Conservation (phyloP, 345 rosid genomes). For the Eucalyptus leucophloia region DNA sequence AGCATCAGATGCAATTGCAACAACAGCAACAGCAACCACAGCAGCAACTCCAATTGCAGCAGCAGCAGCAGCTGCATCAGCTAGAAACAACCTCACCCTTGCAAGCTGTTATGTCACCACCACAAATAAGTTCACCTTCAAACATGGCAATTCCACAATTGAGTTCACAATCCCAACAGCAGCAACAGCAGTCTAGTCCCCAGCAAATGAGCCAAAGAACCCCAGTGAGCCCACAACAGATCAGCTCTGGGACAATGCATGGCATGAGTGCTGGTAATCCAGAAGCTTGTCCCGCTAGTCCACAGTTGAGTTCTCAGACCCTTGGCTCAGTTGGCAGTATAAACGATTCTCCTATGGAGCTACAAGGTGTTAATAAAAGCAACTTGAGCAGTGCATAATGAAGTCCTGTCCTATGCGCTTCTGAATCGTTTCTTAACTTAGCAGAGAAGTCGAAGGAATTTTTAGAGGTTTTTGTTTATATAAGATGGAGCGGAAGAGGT, state of each 20-base stretch:
- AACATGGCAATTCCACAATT: constrained; percentile 54
- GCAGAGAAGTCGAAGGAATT: background rate
- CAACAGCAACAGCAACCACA: constrained; percentile 14
- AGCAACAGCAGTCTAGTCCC: constrained; percentile 38
- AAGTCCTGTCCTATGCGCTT: background rate
- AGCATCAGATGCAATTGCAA: constrained; percentile 13
- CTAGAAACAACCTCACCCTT: constrained; percentile 50
- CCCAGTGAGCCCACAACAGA: constrained; percentile 76
- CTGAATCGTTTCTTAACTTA: background rate
- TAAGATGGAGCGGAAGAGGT: background rate
- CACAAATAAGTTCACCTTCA: constrained; percentile 72
- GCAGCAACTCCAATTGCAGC: constrained; percentile 13
- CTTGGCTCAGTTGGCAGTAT: constrained; percentile 89
- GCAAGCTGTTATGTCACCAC: constrained; percentile 68
- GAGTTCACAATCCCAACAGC: constrained; percentile 48
- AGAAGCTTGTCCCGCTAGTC: constrained; percentile 85
- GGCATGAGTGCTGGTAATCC: constrained; percentile 66
- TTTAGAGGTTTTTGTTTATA: background rate
- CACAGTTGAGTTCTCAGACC: constrained; percentile 92
- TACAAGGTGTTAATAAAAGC: constrained; percentile 76
- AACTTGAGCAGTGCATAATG: constrained; percentile 35
- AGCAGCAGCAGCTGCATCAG: constrained; percentile 14
- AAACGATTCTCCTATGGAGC: constrained; percentile 83
- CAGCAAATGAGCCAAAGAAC: constrained; percentile 83
- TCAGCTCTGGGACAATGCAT: constrained; percentile 76